A percentile compares a stretch with the other conserved stretches of the same genome.
phyloP scores from a whole-genome alignment of 2,329 filamentous ascomycete species.

The Aspergillus piperis region DNA sequence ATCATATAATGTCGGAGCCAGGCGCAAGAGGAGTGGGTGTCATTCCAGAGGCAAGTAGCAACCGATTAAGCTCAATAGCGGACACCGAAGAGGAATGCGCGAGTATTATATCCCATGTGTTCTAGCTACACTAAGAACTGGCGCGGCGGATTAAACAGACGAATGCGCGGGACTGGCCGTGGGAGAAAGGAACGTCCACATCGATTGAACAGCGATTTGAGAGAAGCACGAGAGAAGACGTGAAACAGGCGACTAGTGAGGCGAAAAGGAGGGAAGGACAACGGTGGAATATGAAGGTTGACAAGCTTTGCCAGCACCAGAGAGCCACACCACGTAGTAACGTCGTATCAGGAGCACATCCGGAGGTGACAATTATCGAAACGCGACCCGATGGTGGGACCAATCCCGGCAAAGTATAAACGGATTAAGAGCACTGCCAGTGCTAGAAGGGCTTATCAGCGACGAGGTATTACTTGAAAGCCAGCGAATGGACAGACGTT shows the following conservation, averaged over 20 bases:
- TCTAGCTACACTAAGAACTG: not conserved
- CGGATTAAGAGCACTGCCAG: not conserved
- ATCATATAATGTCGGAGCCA: slow-evolving; percentile 14
- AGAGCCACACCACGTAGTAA: not conserved
- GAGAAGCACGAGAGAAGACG: not conserved
- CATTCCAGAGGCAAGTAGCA: slow-evolving; percentile 11
- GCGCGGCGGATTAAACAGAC: not conserved
- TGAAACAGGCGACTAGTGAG: not conserved
- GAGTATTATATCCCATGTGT: slow-evolving; percentile 1
- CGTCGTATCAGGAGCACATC: slow-evolving; percentile 4
- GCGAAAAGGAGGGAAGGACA: not conserved
- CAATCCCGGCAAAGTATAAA: not conserved
- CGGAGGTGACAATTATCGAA: not conserved
- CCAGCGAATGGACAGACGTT: not conserved
- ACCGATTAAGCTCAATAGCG: slow-evolving; percentile 2
- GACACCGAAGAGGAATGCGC: not conserved
- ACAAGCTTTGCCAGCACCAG: not conserved
- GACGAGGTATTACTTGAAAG: not conserved
- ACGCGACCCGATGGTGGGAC: not conserved
- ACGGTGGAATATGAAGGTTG: not conserved
- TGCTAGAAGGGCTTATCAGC: not conserved
- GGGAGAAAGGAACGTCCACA: not conserved
- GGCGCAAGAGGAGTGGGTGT: slow-evolving; percentile 1
- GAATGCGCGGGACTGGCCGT: not conserved
- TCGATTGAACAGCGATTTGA: not conserved